Evolutionary conservation across 2,329 filamentous ascomycete species (phyloP), one percentile per base, ranked within the genome.

Genomic region (Sporothrix brasiliensis): DNA sequence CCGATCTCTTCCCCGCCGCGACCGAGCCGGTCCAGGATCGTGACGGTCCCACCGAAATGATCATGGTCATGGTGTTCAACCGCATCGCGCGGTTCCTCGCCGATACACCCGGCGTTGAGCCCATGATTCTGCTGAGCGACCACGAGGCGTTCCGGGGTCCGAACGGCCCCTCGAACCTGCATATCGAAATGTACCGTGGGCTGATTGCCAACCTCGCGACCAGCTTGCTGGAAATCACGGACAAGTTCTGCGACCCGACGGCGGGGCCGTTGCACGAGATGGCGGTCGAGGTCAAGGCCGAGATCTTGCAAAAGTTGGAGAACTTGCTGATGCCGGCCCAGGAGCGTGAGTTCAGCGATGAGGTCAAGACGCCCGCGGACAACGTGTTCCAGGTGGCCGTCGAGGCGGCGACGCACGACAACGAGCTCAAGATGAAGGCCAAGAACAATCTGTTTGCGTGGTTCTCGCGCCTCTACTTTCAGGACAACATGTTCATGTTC

Each of bases 1-100:
- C 82, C 27, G 87, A 89, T 72, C 79, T 89, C 0, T 84, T 83
- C 71, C 86, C 85, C 1, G 81, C 81, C 2, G 85, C 86, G 47
- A 82, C 81, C 9, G 82, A 86, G 69, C 82, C 84, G 0, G 77
- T 87, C 1, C 80, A 82, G 56, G 79, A 84, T 14, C 83, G 83
- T 24, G 84, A 87, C 1, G 86, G 86, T 0, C 86, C 87, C 2
- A 89, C 87, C 0, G 87, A 89, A 72, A 89, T 89, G 87, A 84
- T 85, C 0, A 87, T 87, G 72, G 82, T 83, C 72, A 74, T 88
- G 44, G 77, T 87, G 11, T 78, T 81, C 4, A 84, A 83, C 77
- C 83, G 84, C 63, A 79, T 88, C 3, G 82, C 82, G 56, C 81
- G 81, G 47, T 84, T 86, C 71, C 79, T 88, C 70, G 77, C 84